A percentile compares a stretch with the other conserved stretches of the same genome.
Evolutionary conservation across 768 basidiomycete genomes (phyloP).

Genomic region (Leccinum barrowsii): DNA sequence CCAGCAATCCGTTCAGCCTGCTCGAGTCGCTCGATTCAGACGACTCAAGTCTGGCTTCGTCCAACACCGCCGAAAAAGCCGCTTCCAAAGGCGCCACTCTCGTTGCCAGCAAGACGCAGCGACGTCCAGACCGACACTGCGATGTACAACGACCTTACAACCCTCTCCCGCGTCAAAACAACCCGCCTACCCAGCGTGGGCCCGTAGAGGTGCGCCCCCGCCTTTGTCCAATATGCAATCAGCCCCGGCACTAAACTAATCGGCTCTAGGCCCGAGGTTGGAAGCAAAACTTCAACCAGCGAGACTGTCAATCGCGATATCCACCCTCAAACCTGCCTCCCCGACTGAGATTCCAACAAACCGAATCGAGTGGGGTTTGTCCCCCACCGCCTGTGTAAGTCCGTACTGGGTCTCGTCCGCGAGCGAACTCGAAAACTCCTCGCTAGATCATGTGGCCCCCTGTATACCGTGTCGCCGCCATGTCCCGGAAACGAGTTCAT

Average conservation of each 20-base stretch:
- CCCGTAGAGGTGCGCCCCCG: constrained; percentile 2
- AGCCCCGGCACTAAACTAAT: not conserved
- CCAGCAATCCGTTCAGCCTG: constrained; percentile 3
- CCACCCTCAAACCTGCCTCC: not conserved
- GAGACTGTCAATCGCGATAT: not conserved
- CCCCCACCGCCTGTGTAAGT: constrained; percentile 8
- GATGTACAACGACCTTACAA: not conserved
- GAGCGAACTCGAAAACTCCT: not conserved
- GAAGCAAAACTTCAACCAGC: not conserved
- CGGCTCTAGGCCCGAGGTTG: constrained; percentile 1
- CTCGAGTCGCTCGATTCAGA: constrained; percentile 2
- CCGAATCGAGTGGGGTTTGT: not conserved
- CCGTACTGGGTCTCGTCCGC: not conserved
- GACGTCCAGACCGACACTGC: not conserved
- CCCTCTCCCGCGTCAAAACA: not conserved
- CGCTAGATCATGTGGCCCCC: constrained; percentile 11
- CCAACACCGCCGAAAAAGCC: not conserved
- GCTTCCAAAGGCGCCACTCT: not conserved
- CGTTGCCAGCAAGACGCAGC: not conserved
- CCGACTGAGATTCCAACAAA: constrained; percentile 2
- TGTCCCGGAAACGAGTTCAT: not conserved
- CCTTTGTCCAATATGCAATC: not conserved
- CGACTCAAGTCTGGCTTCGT: not conserved
- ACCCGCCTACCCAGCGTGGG: not conserved
- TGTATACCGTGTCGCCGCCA: not conserved